Evolutionary conservation across 2,329 filamentous ascomycete species (phyloP).

Genomic region (Cladorrhinum sp.): DNA sequence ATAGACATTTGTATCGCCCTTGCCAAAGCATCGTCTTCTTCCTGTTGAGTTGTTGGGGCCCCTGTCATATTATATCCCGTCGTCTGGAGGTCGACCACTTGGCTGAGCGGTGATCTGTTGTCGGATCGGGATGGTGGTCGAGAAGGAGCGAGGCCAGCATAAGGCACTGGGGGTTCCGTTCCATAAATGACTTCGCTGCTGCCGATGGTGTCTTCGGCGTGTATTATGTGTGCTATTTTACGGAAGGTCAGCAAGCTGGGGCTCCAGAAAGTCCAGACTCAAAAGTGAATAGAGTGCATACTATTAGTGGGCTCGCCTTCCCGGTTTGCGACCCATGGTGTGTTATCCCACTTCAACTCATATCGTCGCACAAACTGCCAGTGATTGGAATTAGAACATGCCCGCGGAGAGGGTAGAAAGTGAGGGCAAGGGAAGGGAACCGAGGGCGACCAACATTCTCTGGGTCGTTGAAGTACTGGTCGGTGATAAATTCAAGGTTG

Average conservation of each 20-base stretch:
- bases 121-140: constrained; percentile 61
- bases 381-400: neutral
- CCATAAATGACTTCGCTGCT: constrained; percentile 44
- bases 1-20: constrained; percentile 56
- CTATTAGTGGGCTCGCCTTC: constrained; percentile 39
- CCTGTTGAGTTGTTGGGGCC: constrained; percentile 34
- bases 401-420: neutral
- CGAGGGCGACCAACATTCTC: constrained; percentile 38
- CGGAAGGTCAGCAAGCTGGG: neutral
- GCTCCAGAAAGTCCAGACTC: constrained; percentile 9
- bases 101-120: constrained; percentile 55
- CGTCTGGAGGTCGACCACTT: constrained; percentile 40
- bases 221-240: constrained; percentile 46
- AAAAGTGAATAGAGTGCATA: no score
- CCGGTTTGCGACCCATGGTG: constrained; percentile 49
- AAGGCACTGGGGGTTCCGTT: constrained; percentile 40
- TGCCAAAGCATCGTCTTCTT: constrained; percentile 56
- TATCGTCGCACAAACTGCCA: constrained; percentile 44
- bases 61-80: constrained; percentile 37
- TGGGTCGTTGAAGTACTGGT: constrained; percentile 51
- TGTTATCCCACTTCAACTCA: constrained; percentile 50
- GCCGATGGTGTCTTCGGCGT: constrained; percentile 43
- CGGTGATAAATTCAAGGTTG: constrained; percentile 47
- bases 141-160: constrained; percentile 49
- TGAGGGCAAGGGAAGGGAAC: no score